phyloP scores from a whole-genome alignment of 169 alveolate genomes.

The Pseudocohnilembus persalinus region DNA sequence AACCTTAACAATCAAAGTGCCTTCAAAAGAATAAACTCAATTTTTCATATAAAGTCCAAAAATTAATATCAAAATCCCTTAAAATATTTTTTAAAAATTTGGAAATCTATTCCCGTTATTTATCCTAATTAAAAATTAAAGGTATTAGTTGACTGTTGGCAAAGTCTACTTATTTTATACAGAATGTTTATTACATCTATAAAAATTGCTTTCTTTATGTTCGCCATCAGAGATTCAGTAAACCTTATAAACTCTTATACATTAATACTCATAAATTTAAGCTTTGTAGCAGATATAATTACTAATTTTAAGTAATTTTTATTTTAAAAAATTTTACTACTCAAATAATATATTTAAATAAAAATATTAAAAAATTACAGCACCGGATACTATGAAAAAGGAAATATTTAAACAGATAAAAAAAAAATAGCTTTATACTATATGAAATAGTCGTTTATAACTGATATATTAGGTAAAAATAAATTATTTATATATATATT shows the following conservation, averaged over 20 bases:
- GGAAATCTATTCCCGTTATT: neutral
- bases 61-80: no score
- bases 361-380: neutral
- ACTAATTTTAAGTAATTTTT: neutral
- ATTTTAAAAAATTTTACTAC: no score
- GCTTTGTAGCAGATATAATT: neutral
- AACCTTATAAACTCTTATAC: no score
- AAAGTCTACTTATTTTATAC: neutral
- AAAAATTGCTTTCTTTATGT: neutral
- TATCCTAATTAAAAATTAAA: neutral
- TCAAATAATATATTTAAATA: neutral
- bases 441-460: neutral
- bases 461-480: neutral
- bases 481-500: no score
- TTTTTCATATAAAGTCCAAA: no score
- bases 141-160: neutral
- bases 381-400: neutral
- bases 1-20: no score
- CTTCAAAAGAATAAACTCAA: neutral
- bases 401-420: neutral
- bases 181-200: neutral
- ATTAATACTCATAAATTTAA: no score
- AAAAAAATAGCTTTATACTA: neutral
- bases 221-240: neutral
- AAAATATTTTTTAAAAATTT: no score